phyloP scores from a whole-genome alignment of 2,329 filamentous ascomycete genomes.

The Clonostachys rosea region DNA sequence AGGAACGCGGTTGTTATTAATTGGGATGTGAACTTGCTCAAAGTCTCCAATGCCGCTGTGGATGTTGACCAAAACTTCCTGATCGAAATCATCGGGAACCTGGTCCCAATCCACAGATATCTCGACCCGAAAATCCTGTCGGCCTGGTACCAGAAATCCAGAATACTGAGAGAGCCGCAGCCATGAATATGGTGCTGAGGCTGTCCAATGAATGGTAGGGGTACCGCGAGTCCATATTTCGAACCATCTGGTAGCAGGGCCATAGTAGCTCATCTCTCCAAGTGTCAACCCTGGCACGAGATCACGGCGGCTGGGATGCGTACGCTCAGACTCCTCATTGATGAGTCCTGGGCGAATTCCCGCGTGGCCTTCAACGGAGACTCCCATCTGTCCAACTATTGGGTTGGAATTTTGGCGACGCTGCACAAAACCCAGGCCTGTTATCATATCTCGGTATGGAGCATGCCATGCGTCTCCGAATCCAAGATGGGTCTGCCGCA shows the following conservation, averaged over 20 bases:
- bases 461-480: constrained; percentile 51
- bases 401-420: constrained; percentile 38
- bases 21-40: constrained; percentile 48
- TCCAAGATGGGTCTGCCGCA: constrained; percentile 43
- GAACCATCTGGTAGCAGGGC: constrained; percentile 50
- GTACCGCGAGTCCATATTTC: constrained; percentile 59
- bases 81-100: constrained; percentile 27
- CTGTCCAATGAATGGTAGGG: constrained; percentile 44
- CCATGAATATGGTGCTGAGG: constrained; percentile 42
- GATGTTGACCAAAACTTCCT: constrained; percentile 17
- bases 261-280: constrained; percentile 54
- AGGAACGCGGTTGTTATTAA: constrained; percentile 42
- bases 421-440: constrained; percentile 48
- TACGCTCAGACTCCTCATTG: constrained; percentile 49
- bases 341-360: constrained; percentile 40
- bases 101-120: constrained; percentile 19
- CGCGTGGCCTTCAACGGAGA: constrained; percentile 61
- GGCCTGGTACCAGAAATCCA: constrained; percentile 40
- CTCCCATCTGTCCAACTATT: constrained; percentile 58
- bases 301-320: constrained; percentile 29
- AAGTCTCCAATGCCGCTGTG: constrained; percentile 25
- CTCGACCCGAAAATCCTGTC: constrained; percentile 8
- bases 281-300: constrained; percentile 56
- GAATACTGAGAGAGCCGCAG: constrained; percentile 42
- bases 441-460: constrained; percentile 48